Evolutionary conservation across 495 filamentous ascomycete species (phyloP).

Genomic region (Penicillium nucicola): DNA sequence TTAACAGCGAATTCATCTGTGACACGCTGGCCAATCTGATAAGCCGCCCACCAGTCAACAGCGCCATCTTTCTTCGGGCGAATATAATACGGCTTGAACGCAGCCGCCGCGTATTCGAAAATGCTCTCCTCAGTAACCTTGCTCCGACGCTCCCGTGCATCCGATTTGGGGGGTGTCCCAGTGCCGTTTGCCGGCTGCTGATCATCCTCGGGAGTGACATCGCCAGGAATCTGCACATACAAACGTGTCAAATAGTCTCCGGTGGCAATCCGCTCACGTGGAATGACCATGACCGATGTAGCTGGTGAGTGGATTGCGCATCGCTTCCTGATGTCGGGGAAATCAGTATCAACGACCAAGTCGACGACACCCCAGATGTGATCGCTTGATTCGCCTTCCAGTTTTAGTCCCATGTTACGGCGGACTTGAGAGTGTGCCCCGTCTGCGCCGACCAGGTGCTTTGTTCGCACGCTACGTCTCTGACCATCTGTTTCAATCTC

Average conservation of each 20-base stretch:
- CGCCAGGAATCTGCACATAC: constrained; percentile 56
- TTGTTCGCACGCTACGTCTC: constrained; percentile 47
- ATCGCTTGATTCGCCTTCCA: constrained; percentile 62
- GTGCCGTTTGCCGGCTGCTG: constrained; percentile 11
- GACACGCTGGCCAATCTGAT: constrained; percentile 71
- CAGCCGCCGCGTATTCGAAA: constrained; percentile 36
- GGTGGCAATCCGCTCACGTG: constrained; percentile 54
- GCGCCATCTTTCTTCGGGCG: constrained; percentile 32
- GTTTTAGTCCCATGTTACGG: constrained; percentile 52
- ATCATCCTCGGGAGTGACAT: constrained; percentile 20
- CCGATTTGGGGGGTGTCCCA: constrained; percentile 12
- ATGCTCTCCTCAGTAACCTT: constrained; percentile 41
- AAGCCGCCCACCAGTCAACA: constrained; percentile 64
- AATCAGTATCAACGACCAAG: constrained; percentile 63
- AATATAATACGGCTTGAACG: constrained; percentile 49
- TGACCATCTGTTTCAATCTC: constrained; percentile 43
- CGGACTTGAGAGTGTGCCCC: constrained; percentile 63
- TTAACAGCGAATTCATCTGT: constrained; percentile 61
- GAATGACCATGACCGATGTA: constrained; percentile 69
- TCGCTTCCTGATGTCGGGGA: constrained; percentile 65
- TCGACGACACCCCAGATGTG: constrained; percentile 67
- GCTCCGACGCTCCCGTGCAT: constrained; percentile 32
- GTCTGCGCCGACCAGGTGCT: constrained; percentile 68
- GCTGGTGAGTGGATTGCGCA: constrained; percentile 66
- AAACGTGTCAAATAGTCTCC: constrained; percentile 62